Conservation (phyloP, 2,329 filamentous ascomycete genomes). For the Talaromyces sp. region DNA sequence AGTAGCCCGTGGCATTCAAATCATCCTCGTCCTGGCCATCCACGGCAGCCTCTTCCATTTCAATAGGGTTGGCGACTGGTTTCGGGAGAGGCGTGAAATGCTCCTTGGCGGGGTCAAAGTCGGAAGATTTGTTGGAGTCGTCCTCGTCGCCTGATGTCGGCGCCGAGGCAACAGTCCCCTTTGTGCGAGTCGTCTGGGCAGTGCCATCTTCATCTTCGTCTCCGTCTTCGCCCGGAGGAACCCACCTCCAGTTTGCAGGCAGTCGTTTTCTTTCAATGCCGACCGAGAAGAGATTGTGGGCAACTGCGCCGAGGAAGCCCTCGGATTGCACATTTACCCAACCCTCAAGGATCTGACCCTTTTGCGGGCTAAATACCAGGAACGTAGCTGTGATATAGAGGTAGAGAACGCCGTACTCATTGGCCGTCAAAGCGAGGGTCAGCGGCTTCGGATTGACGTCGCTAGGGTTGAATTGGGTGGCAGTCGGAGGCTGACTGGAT, state of each 20-base stretch:
- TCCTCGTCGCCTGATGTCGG: conserved; percentile 15
- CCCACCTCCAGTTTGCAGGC: conserved; percentile 76
- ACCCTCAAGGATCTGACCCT: conserved; percentile 71
- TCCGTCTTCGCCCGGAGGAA: conserved; percentile 50
- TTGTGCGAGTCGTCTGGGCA: conserved; percentile 18
- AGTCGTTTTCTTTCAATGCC: conserved; percentile 74
- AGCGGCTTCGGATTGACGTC: conserved; percentile 33
- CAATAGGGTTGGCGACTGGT: conserved; percentile 26
- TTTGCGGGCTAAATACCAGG: conserved; percentile 71
- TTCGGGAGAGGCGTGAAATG: conserved; percentile 34
- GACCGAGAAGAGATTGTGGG: conserved; percentile 88
- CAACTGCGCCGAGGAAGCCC: conserved; percentile 82
- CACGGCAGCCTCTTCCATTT: conserved; percentile 2
- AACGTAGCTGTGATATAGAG: conserved; percentile 87
- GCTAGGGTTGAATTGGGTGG: conserved; percentile 21
- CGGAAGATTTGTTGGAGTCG: conserved; percentile 20
- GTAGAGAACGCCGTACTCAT: conserved; percentile 83
- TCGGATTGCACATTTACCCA: conserved; percentile 82
- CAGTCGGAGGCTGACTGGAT: conserved; percentile 34
- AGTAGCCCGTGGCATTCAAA: conserved; percentile 63
- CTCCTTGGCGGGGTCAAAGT: conserved; percentile 35
- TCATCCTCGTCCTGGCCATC: conserved; percentile 46
- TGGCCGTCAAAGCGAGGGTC: conserved; percentile 46
- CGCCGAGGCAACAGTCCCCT: conserved; percentile 6
- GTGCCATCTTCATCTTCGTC: conserved; percentile 15